Conservation (phyloP, 106 monocot genomes). For the Posidonia australis region DNA sequence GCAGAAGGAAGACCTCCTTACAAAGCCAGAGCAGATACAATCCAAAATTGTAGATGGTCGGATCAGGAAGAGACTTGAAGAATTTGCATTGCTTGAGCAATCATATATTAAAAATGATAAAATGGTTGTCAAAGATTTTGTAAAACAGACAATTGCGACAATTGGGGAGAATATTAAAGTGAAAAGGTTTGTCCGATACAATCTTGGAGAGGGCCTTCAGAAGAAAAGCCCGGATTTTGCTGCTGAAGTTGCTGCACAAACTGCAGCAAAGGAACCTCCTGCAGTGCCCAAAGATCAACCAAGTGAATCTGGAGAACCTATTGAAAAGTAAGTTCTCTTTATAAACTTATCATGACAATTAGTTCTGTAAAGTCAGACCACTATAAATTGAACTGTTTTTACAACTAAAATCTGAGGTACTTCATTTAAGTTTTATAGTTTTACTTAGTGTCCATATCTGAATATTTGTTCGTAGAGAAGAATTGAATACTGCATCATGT, state of each 20-base stretch:
- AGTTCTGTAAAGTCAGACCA: too few species aligned
- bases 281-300: constrained; percentile 24
- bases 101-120: constrained; percentile 96
- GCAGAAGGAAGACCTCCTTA: constrained; percentile 82
- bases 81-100: constrained; percentile 82
- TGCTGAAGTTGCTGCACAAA: constrained; percentile 93
- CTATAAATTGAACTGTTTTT: too few species aligned
- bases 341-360: background rate
- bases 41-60: constrained; percentile 90
- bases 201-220: constrained; percentile 91
- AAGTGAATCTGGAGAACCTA: constrained; percentile 24
- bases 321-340: constrained; percentile 41
- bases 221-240: constrained; percentile 93
- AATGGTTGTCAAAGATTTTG: constrained; percentile 55
- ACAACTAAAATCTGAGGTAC: too few species aligned
- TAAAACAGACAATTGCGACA: constrained; percentile 88
- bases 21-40: constrained; percentile 82
- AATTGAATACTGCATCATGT: too few species aligned
- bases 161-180: constrained; percentile 97
- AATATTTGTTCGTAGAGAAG: too few species aligned
- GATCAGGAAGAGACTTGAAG: constrained; percentile 76
- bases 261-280: constrained; percentile 43
- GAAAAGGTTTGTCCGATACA: constrained; percentile 65
- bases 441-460: too few species aligned
- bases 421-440: too few species aligned